phyloP scores from a whole-genome alignment of 306 rosid genomes.

The Alnus rubra region DNA sequence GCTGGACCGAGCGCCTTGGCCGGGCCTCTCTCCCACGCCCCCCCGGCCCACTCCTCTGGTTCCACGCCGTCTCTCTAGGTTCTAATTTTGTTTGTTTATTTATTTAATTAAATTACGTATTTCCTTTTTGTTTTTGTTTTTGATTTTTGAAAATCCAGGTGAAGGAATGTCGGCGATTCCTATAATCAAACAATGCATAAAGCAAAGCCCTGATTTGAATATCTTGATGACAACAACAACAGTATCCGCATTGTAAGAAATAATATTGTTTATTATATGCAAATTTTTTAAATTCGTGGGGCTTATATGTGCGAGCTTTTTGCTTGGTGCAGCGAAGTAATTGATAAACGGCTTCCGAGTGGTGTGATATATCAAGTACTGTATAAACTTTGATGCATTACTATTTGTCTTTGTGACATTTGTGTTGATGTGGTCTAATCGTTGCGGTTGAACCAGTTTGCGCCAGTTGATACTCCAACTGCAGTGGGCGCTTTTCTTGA shows the following conservation, averaged over 20 bases:
- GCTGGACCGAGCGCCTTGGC: slow-evolving; percentile 89
- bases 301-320: slow-evolving; percentile 7
- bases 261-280: not conserved
- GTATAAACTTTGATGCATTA: slow-evolving; percentile 11
- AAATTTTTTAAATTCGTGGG: not conserved
- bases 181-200: slow-evolving; percentile 68
- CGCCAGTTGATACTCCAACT: slow-evolving; percentile 75
- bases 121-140: not conserved
- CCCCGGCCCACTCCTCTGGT: slow-evolving; percentile 75
- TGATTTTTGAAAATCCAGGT: slow-evolving; percentile 39
- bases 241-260: slow-evolving; percentile 77
- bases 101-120: not conserved
- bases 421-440: slow-evolving; percentile 30
- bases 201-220: slow-evolving; percentile 59
- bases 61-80: slow-evolving; percentile 93
- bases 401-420: not conserved
- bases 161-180: slow-evolving; percentile 93
- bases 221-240: slow-evolving; percentile 78
- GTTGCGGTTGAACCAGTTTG: slow-evolving; percentile 54
- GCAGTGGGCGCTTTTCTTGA: slow-evolving; percentile 64
- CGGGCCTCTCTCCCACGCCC: slow-evolving; percentile 64
- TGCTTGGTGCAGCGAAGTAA: slow-evolving; percentile 68
- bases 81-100: not conserved
- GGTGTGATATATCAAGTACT: slow-evolving; percentile 78
- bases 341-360: slow-evolving; percentile 65